Conservation (phyloP, 805 yeast genomes). For the Sugiyamaella boreocaroliniensis region DNA sequence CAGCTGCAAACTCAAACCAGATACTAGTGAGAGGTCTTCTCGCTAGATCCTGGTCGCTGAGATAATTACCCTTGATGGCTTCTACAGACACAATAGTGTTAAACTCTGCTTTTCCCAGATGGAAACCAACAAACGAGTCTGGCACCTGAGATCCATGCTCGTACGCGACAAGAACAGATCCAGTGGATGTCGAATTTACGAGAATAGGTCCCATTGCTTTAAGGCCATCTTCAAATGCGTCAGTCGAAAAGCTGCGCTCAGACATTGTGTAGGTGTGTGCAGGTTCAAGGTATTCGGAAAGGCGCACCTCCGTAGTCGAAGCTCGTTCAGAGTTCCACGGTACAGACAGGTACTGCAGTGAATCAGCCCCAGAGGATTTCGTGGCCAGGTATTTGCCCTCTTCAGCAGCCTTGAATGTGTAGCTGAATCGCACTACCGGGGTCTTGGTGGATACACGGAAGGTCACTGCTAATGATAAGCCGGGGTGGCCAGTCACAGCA, state of each 20-base stretch:
- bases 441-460: not conserved
- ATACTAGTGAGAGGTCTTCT: not conserved
- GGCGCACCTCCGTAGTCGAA: not conserved
- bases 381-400: not conserved
- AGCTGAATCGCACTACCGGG: not conserved
- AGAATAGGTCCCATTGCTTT: not conserved
- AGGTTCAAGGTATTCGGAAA: not conserved
- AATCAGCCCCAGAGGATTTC: not conserved
- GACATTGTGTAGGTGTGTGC: not conserved
- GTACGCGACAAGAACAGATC: not conserved
- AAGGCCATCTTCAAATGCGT: not conserved
- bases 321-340: not conserved
- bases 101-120: not conserved
- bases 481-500: not conserved
- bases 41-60: not conserved
- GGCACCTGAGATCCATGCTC: not conserved
- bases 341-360: not conserved
- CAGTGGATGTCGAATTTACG: not conserved
- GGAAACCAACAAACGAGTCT: not conserved
- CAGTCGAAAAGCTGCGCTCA: not conserved
- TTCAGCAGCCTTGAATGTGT: not conserved
- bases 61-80: not conserved
- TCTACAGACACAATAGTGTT: not conserved
- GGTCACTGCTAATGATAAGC: not conserved
- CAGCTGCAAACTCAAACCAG: not conserved